Base-by-base conservation (phyloP, 768 basidiomycete species). In the Boletus tomentosulus region DNA sequence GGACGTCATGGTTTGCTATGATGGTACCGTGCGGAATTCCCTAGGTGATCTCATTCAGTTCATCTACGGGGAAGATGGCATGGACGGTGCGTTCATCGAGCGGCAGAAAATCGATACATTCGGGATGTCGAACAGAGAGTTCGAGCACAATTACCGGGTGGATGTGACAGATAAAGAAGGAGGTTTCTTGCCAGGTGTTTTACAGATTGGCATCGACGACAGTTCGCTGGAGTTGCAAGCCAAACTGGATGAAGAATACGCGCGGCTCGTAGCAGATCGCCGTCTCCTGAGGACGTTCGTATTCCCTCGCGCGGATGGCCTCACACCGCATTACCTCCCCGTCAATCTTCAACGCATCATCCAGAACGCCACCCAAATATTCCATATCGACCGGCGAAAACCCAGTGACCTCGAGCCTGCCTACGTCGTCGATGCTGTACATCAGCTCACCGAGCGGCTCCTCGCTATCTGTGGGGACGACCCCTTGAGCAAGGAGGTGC, bases 71-170 rank as follows among this genome's bases (percentile, higher is more conserved):
- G 97, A 99, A 68, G 97, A 99, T 64, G 97, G 97, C 41, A 98
- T 98, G 90, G 97, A 99, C 66, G 97, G 92, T 55, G 92, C 93
- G 0, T 95, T 86, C 71, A 97, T 99, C 68, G 97, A 99, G 75
- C 89, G 88, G 58, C 97, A 99, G 73, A 87, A 81, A 49, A 86
- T 98, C 50, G 92, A 96, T 60, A 92, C 91, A 0, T 94, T 92
- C 59, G 86, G 82, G 24, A 75, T 97, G 55, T 89, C 80, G 61
- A 72, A 97, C 70, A 77, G 76, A 58, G 84, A 89, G 51, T 98
- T 98, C 72, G 88, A 94, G 67, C 86, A 88, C 69, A 84, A 86
- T 58, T 99, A 93, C 69, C 87, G 90, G n/a, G 92, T 99, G 43
- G 97, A 98, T 62, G 86, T 94, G 41, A 94, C 89, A 6, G 91